Evolutionary conservation across 345 rosid genomes (phyloP), one percentile per base, ranked within the genome.

Genomic region (Cardiospermum halicacabum): DNA sequence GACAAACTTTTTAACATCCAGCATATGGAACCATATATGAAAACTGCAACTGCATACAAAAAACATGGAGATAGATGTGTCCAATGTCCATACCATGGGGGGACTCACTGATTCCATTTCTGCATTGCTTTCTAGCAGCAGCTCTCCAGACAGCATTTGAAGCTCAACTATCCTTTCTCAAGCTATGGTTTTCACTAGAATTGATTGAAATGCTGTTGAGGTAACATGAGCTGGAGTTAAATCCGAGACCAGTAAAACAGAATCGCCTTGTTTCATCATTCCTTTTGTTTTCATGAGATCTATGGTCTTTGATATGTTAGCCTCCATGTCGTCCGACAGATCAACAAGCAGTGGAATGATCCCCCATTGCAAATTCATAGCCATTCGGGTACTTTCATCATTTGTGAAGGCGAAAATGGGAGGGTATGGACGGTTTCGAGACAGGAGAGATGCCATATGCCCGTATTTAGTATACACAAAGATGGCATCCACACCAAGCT

Each of bases 291-390:
- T 87, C 24, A 83, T 59, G 39, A 85, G 78, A 30, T 70, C 74
- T 3, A 78, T 54, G 61, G 88, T 78, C 43, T 34, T 80, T 2
- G 72, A 58, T 11, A 85, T 72, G 65, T 87, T 80, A 22, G 72
- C 69, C 56, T 87, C 94, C 85, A 81, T 83, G 64, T 81, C 88
- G 21, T 79, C 82, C 2, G 82, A 76, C 31, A 87, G 71, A 31
- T 73, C 64, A 1, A 74, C 42, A 0, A 79, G 73, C 21, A 85
- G 53, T 12, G 94, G 90, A 40, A 73, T 77, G 2, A 87, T 82
- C 58, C 94, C 94, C 94, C 94, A 85, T 61, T 78, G 90, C 74
- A 87, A 74, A 71, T 80, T 87, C 62, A 87, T 72, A 16, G 86
- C 79, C 90, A 81, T 82, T 54, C 77, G 78, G 26, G 81, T 76